phyloP scores from a whole-genome alignment of 441 rosid genomes.

The Brassica balearica region DNA sequence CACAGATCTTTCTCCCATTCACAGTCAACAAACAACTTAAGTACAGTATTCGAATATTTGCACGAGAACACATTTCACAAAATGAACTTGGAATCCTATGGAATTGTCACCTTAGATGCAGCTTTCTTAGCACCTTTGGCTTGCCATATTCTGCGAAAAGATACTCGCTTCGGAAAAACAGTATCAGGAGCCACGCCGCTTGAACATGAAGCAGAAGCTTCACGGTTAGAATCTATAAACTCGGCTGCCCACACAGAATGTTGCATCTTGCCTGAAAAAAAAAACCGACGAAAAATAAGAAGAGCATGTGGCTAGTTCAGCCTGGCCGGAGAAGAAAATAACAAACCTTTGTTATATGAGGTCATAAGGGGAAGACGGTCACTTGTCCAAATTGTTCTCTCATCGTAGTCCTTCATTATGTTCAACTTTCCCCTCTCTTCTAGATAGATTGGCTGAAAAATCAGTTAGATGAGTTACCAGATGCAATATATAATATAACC shows the following conservation, averaged over 20 bases:
- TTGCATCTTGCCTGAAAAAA: slow-evolving; percentile 84
- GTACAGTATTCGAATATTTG: not conserved
- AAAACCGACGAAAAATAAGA: slow-evolving; percentile 25
- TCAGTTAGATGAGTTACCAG: slow-evolving; percentile 32
- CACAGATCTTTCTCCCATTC: slow-evolving; percentile 18
- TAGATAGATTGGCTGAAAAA: slow-evolving; percentile 66
- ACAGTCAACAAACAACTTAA: slow-evolving; percentile 20
- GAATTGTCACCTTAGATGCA: slow-evolving; percentile 76
- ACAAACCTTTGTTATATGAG: slow-evolving; percentile 85
- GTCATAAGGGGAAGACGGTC: slow-evolving; percentile 89
- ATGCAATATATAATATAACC: slow-evolving; percentile 24
- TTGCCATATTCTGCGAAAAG: slow-evolving; percentile 94
- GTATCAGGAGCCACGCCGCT: slow-evolving; percentile 58
- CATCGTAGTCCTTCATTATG: slow-evolving; percentile 85
- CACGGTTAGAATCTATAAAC: slow-evolving; percentile 62
- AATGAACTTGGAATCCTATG: slow-evolving; percentile 13
- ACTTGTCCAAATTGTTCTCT: slow-evolving; percentile 96
- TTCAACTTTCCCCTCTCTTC: slow-evolving; percentile 93
- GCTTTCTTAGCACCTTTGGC: slow-evolving; percentile 89
- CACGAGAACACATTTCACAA: slow-evolving; percentile 5
- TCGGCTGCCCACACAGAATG: slow-evolving; percentile 95
- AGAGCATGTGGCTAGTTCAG: slow-evolving; percentile 21
- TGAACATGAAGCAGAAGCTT: slow-evolving; percentile 53
- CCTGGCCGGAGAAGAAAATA: slow-evolving; percentile 32
- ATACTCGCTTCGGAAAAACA: slow-evolving; percentile 63